Evolutionary conservation across 2,329 filamentous ascomycete species (phyloP), one percentile per base, ranked within the genome.

Genomic region (Akanthomyces dipterigenus): DNA sequence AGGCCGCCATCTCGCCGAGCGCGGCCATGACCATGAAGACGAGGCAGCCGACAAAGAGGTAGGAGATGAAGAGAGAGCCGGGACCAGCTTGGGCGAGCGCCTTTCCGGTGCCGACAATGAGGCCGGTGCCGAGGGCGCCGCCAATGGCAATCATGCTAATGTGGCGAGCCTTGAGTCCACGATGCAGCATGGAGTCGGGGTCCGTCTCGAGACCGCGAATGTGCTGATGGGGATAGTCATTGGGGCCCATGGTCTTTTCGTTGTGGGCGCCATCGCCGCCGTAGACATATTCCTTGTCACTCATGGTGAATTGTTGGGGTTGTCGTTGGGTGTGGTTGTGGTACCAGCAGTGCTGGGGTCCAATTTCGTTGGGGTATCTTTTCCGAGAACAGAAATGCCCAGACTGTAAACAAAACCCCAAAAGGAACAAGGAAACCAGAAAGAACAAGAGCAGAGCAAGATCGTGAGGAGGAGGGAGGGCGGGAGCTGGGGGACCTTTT

Each of bases 1-100:
- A 95, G 57, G 90, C 84, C 9, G 90, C 89, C 89, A 95, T 95
- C 74, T 93, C 90, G 64, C 90, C 90, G 4, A 95, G 83, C 61
- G 84, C 87, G 62, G 86, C 87, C 89, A 95, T 92, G 67, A 95
- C 90, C 46, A 91, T 77, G 73, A 87, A 95, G 66, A 93, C 90
- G 63, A 95, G 75, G 51, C 88, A 75, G 65, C 88, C 88, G 65
- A 90, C 82, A 64, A 88, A 72, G 42, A 83, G 79, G 75, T 91
- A 91, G 11, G 86, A 86, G 71, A 91, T 88, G 66, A 91, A 80
- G 70, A 91, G 84, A 11, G 87, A 84, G 22, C 78, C 88, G 55
- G 88, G 88, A 0, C 80, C 80, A 55, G 79, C 78, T 66, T 80
- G 76, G 24, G 78, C 79, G 31, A 83, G 77, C 3, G 80, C 79